Percentiles rank a stretch among this genome's conserved stretches.
These are phyloP conservation scores for Kodamaea fungicola DNA, from an alignment of 1,139 yeast species.

Conservation along the genomic window DNA sequence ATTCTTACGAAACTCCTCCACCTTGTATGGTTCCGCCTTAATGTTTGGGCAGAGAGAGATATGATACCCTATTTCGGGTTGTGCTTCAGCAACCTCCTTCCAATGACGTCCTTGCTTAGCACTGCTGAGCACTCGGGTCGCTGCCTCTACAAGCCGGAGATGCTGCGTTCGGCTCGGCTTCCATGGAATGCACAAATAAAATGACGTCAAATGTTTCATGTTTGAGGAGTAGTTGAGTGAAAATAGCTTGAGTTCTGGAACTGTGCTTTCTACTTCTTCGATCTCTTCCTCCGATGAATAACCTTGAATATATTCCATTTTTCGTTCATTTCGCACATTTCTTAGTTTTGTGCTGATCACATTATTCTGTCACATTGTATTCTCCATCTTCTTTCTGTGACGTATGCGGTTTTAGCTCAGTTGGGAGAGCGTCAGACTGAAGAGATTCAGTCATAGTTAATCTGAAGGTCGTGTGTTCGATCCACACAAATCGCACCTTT, in stretches of 20 bases:
- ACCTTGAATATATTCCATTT: constrained; percentile 9
- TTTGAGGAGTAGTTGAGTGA: constrained; percentile 14
- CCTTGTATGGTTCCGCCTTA: constrained; percentile 9
- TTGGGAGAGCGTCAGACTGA: constrained; percentile 92
- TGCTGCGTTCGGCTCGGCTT: constrained; percentile 9
- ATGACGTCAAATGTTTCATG: constrained; percentile 9
- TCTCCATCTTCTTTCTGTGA: not conserved
- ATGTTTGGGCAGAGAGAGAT: constrained; percentile 16
- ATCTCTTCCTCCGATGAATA: constrained; percentile 13
- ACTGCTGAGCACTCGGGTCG: constrained; percentile 1
- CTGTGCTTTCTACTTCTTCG: constrained; percentile 4
- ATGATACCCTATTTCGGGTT: constrained; percentile 11
- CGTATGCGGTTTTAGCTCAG: constrained; percentile 58
- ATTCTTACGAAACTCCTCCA: constrained; percentile 10
- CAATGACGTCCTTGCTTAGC: not conserved
- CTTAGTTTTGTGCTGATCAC: not conserved
- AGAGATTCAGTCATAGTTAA: constrained; percentile 42
- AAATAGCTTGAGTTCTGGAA: constrained; percentile 7
- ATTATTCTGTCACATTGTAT: not conserved
- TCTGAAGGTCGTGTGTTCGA: constrained; percentile 59
- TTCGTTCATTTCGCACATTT: not conserved
- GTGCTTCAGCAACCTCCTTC: not conserved
- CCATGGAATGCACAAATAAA: constrained; percentile 19
- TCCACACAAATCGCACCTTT: constrained; percentile 33
- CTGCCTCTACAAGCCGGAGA: constrained; percentile 4